These are phyloP conservation scores for Leavenworthia alabamica DNA, from an alignment of 345 rosid species.

Conservation along the genomic window DNA sequence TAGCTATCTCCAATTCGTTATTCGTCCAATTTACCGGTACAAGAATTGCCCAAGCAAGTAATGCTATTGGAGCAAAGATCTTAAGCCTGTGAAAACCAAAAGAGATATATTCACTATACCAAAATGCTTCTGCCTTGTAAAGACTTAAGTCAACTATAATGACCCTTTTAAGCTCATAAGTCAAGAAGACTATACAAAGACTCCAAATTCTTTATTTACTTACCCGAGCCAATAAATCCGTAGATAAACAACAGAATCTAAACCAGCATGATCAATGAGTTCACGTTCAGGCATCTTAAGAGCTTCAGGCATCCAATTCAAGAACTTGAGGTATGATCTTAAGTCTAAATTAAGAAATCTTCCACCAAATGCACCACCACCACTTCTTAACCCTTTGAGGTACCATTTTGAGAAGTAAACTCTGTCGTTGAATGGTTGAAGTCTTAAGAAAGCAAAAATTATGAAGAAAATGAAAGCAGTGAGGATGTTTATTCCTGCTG, in stretches of 20 bases:
- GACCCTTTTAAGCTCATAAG: background rate
- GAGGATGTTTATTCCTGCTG: conserved; percentile 70
- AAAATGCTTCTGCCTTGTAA: background rate
- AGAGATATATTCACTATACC: background rate
- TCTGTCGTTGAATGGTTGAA: conserved; percentile 93
- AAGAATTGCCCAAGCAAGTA: conserved; percentile 67
- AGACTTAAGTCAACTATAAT: background rate
- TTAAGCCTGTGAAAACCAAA: conserved; percentile 53
- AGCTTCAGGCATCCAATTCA: conserved; percentile 92
- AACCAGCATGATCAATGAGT: conserved; percentile 93
- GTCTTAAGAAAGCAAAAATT: conserved; percentile 70
- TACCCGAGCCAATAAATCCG: conserved; percentile 93
- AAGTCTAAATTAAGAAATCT: conserved; percentile 70
- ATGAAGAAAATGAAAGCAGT: conserved; percentile 66
- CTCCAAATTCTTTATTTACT: background rate
- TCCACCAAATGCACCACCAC: conserved; percentile 47
- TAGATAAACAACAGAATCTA: conserved; percentile 91
- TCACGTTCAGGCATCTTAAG: conserved; percentile 92
- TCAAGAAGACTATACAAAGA: background rate
- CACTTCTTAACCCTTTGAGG: conserved; percentile 61
- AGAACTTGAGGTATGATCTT: conserved; percentile 59
- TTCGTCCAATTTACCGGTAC: conserved; percentile 81
- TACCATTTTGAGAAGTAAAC: conserved; percentile 98
- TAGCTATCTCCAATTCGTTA: conserved; percentile 33
- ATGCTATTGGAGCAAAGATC: conserved; percentile 73